Percentiles rank a stretch among this genome's conserved stretches.
phyloP scores from a whole-genome alignment of 1,284 basidiomycete genomes.

The Boletus subluridellus region DNA sequence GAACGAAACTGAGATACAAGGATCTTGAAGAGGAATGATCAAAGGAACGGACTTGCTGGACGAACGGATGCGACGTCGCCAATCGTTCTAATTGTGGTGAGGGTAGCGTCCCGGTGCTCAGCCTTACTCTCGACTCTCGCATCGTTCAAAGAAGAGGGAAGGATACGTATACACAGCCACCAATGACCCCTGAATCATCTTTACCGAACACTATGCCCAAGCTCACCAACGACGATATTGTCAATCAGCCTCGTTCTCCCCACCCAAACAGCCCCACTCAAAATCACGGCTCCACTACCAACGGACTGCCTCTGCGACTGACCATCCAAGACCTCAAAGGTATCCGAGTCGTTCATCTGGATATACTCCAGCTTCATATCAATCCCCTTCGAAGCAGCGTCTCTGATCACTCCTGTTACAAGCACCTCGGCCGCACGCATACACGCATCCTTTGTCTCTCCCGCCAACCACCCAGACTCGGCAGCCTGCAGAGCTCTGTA shows the following conservation, averaged over 20 bases:
- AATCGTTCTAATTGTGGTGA: slow-evolving; percentile 34
- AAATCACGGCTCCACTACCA: slow-evolving; percentile 51
- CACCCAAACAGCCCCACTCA: slow-evolving; percentile 89
- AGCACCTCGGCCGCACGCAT: slow-evolving; percentile 46
- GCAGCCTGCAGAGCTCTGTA: slow-evolving; percentile 66
- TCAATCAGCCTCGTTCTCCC: slow-evolving; percentile 91
- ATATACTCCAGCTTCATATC: slow-evolving; percentile 79
- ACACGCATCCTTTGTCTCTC: slow-evolving; percentile 52
- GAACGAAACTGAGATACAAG: slow-evolving; percentile 7
- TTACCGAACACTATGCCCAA: neutral
- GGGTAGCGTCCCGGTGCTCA: slow-evolving; percentile 33
- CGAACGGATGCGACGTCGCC: slow-evolving; percentile 47
- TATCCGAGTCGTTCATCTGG: slow-evolving; percentile 80
- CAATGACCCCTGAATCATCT: neutral
- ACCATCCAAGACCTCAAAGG: slow-evolving; percentile 61
- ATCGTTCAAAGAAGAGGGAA: slow-evolving; percentile 3
- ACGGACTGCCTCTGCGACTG: slow-evolving; percentile 22
- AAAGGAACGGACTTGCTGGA: slow-evolving; percentile 43
- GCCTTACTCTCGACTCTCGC: slow-evolving; percentile 16
- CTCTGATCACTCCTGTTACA: slow-evolving; percentile 35
- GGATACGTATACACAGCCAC: slow-evolving; percentile 17
- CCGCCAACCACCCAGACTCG: slow-evolving; percentile 50
- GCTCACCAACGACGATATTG: slow-evolving; percentile 54
- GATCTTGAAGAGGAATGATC: neutral
- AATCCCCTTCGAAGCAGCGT: slow-evolving; percentile 43